phyloP scores from a whole-genome alignment of 1,284 basidiomycete species.

The Mycena citricolor region DNA sequence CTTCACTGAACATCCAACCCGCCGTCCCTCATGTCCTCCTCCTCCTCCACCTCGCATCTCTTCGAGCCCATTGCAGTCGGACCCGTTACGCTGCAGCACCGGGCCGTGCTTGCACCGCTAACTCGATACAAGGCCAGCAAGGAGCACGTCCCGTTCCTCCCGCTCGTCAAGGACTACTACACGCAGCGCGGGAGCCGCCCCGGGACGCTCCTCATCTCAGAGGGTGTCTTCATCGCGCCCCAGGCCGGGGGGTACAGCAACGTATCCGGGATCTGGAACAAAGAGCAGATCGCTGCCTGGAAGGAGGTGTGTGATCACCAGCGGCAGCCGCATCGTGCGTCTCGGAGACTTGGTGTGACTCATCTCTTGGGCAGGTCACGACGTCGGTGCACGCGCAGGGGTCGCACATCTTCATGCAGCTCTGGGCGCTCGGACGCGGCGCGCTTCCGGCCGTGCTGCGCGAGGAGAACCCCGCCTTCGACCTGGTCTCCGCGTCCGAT shows the following conservation, averaged over 20 bases:
- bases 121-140: conserved; percentile 31
- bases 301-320: conserved; percentile 31
- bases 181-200: conserved; percentile 34
- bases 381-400: conserved; percentile 40
- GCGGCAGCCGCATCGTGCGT: neutral
- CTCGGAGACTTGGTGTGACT: conserved; percentile 17
- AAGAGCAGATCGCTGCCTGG: conserved; percentile 40
- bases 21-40: neutral
- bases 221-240: conserved; percentile 36
- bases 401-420: conserved; percentile 44
- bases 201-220: conserved; percentile 40
- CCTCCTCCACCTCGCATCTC: conserved; percentile 27
- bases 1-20: too few relatives aligned
- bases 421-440: conserved; percentile 46
- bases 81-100: conserved; percentile 39
- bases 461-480: conserved; percentile 23
- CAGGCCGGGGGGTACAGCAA: conserved; percentile 29
- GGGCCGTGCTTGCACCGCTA: conserved; percentile 49
- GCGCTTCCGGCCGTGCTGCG: conserved; percentile 32
- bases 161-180: conserved; percentile 16
- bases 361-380: conserved; percentile 27
- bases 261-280: conserved; percentile 38
- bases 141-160: conserved; percentile 18
- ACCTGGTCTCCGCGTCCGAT: conserved; percentile 41
- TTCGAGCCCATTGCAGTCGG: conserved; percentile 49